These are phyloP conservation scores for Sugiyamaella chiloensis DNA, from an alignment of 805 yeast genomes.

Conservation along the genomic window DNA sequence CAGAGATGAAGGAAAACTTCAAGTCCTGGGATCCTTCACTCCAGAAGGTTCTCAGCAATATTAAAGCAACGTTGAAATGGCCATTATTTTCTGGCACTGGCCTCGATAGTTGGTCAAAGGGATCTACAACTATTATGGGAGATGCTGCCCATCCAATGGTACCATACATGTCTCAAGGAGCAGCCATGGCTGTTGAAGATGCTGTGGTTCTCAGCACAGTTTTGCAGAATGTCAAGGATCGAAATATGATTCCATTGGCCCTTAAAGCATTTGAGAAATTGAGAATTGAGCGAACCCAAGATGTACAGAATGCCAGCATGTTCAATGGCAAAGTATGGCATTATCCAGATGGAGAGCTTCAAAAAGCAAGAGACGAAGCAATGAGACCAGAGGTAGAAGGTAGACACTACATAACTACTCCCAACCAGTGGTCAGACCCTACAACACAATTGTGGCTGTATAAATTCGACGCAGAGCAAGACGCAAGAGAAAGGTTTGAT, in stretches of 20 bases:
- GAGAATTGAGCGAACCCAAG: slow-evolving; percentile 10
- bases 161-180: slow-evolving; percentile 35
- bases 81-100: slow-evolving; percentile 28
- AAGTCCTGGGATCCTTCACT: slow-evolving; percentile 32
- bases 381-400: slow-evolving; percentile 2
- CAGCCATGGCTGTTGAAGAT: slow-evolving; percentile 34
- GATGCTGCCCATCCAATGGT: slow-evolving; percentile 39
- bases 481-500: no score
- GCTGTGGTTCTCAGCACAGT: slow-evolving; percentile 8
- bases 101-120: slow-evolving; percentile 31
- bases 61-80: slow-evolving; percentile 29
- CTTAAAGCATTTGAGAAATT: slow-evolving; percentile 8
- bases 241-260: slow-evolving; percentile 1
- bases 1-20: slow-evolving; percentile 9
- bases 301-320: slow-evolving; percentile 6
- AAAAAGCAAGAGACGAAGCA: slow-evolving; percentile 11
- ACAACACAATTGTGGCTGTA: not conserved
- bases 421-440: slow-evolving; percentile 10
- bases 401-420: no score
- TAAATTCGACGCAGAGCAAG: slow-evolving; percentile 7
- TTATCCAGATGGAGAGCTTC: slow-evolving; percentile 9
- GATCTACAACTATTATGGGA: slow-evolving; percentile 34
- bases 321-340: slow-evolving; percentile 11
- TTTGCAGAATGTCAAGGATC: not conserved
- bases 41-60: slow-evolving; percentile 19